Evolutionary conservation across 768 basidiomycete species (phyloP).

Genomic region (Rhizopogon sp.): DNA sequence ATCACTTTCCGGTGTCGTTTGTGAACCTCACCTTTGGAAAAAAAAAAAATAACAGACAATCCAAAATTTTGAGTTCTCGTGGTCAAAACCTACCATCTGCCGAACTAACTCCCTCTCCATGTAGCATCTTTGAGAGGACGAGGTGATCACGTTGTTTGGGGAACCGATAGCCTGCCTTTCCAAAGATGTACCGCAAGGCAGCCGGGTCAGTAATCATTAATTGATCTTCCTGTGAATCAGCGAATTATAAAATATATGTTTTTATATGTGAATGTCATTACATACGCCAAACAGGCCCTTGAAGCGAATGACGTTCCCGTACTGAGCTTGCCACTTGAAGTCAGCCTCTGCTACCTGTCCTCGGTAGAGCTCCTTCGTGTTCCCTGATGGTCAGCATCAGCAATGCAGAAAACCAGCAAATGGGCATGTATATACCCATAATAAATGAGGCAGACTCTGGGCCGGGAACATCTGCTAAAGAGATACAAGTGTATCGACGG

Average conservation of each 20-base stretch:
- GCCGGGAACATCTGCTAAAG: too few species aligned
- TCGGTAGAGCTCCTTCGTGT: constrained; percentile 7
- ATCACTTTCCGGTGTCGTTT: too few species aligned
- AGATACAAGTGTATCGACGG: too few species aligned
- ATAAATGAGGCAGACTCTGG: constrained; percentile 14
- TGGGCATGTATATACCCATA: constrained; percentile 4
- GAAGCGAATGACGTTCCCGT: constrained; percentile 26
- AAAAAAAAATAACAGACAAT: too few species aligned
- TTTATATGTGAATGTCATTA: neutral
- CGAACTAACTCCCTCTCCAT: constrained; percentile 33
- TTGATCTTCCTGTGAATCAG: constrained; percentile 21
- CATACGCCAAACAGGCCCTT: constrained; percentile 24
- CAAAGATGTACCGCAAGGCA: constrained; percentile 34
- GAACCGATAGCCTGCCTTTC: constrained; percentile 39
- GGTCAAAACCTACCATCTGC: constrained; percentile 31
- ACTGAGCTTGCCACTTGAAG: constrained; percentile 2
- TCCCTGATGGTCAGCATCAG: constrained; percentile 15
- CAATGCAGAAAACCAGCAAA: constrained; percentile 15
- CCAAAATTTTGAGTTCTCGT: constrained; percentile 7
- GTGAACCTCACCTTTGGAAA: too few species aligned
- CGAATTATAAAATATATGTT: constrained; percentile 3
- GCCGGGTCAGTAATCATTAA: constrained; percentile 45
- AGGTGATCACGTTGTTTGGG: constrained; percentile 28
- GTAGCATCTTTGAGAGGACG: constrained; percentile 8
- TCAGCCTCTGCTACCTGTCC: too few species aligned